phyloP scores from a whole-genome alignment of 495 filamentous ascomycete genomes.

The Cryomyces antarcticus region DNA sequence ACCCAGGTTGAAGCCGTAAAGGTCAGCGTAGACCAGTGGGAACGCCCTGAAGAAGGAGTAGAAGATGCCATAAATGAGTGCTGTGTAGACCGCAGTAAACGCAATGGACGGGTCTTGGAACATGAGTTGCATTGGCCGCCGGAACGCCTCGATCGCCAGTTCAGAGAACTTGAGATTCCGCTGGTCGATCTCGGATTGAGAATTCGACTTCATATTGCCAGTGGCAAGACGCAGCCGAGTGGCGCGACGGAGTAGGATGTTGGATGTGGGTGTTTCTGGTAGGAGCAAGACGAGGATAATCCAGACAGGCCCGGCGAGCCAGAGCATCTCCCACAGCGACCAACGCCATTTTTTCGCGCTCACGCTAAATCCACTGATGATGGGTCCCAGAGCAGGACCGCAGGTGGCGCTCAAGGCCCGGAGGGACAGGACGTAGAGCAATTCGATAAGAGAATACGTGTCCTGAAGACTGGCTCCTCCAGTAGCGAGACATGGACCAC shows the following conservation, averaged over 20 bases:
- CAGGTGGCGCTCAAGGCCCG: conserved; percentile 28
- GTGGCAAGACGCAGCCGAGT: conserved; percentile 25
- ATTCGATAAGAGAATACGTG: conserved; percentile 31
- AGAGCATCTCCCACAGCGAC: conserved; percentile 25
- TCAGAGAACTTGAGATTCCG: conserved; percentile 23
- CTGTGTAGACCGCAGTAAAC: conserved; percentile 41
- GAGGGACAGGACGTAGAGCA: conserved; percentile 31
- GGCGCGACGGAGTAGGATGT: conserved; percentile 38
- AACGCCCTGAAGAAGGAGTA: conserved; percentile 58
- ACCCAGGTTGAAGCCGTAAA: conserved; percentile 42
- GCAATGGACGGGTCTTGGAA: conserved; percentile 40
- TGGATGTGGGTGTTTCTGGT: conserved; percentile 31
- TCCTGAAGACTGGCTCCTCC: conserved; percentile 35
- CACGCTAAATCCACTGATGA: conserved; percentile 44
- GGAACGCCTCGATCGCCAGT: conserved; percentile 35
- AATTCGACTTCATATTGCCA: conserved; percentile 12
- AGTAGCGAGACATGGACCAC: conserved; percentile 29
- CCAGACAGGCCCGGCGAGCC: conserved; percentile 26
- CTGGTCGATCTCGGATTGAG: conserved; percentile 22
- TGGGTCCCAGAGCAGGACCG: conserved; percentile 36
- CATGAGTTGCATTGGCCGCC: conserved; percentile 42
- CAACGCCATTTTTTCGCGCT: conserved; percentile 26
- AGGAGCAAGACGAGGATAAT: conserved; percentile 31
- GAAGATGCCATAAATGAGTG: conserved; percentile 45
- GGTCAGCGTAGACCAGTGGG: conserved; percentile 44